Percentiles rank a stretch among this genome's conserved stretches.
Conservation (phyloP, 192 early-diverging fungal species). For the Podochytrium sp. region DNA sequence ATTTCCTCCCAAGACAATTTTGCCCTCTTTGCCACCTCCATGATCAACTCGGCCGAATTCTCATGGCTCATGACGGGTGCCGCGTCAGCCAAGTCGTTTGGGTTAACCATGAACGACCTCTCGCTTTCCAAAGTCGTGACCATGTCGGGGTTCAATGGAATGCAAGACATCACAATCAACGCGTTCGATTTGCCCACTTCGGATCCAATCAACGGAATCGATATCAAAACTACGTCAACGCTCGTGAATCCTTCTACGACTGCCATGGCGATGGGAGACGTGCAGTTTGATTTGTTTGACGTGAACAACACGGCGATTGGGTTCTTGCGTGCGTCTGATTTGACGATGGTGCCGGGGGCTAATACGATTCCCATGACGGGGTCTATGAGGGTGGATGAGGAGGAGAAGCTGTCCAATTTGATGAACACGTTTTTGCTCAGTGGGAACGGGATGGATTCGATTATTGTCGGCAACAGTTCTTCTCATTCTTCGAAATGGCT, state of each 20-base stretch:
- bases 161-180: slow-evolving; percentile 23
- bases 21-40: slow-evolving; percentile 30
- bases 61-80: slow-evolving; percentile 33
- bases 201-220: slow-evolving; percentile 27
- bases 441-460: background rate
- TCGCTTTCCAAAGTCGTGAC: slow-evolving; percentile 36
- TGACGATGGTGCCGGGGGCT: slow-evolving; percentile 14
- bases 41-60: slow-evolving; percentile 28
- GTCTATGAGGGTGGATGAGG: slow-evolving; percentile 1
- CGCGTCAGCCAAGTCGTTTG: slow-evolving; percentile 23
- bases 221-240: slow-evolving; percentile 21
- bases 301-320: background rate
- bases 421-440: background rate
- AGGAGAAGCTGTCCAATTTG: background rate
- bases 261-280: slow-evolving; percentile 24
- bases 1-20: slow-evolving; percentile 15
- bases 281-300: slow-evolving; percentile 6
- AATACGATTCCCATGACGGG: slow-evolving; percentile 23
- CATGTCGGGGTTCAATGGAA: slow-evolving; percentile 9
- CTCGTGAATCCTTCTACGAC: slow-evolving; percentile 33
- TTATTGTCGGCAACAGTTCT: background rate
- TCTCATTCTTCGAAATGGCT: background rate
- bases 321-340: background rate
- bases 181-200: slow-evolving; percentile 32
- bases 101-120: slow-evolving; percentile 30